These are phyloP conservation scores for Paspalum notatum DNA, from an alignment of 176 grass and related monocot genomes.

Conservation along the genomic window DNA sequence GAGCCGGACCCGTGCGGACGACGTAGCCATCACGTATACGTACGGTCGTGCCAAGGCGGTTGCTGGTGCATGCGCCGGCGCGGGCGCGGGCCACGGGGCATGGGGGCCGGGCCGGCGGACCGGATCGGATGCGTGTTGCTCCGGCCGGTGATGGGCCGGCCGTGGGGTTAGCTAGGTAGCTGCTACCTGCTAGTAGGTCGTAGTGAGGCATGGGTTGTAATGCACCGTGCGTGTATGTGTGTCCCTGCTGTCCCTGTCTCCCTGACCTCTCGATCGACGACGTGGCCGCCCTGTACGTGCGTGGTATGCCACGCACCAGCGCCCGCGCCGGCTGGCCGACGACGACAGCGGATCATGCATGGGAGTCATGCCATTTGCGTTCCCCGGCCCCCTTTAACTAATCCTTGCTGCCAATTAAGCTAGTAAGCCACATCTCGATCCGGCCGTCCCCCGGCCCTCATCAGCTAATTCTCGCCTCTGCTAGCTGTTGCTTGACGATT, in stretches of 20 bases:
- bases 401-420: not conserved
- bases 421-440: not conserved
- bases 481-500: not conserved
- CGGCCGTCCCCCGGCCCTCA: too few species aligned
- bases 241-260: not conserved
- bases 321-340: not conserved
- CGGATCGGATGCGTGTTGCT: not conserved
- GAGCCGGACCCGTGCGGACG: too few species aligned
- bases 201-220: constrained; percentile 44
- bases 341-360: constrained; percentile 46
- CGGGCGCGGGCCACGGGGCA: not conserved
- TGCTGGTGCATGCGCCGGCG: not conserved
- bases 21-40: not conserved
- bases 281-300: not conserved
- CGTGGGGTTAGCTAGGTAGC: not conserved
- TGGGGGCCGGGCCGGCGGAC: not conserved
- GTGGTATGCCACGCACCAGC: not conserved
- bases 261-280: not conserved
- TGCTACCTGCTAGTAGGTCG: not conserved
- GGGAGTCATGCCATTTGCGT: constrained; percentile 28
- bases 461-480: not conserved
- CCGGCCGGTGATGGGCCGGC: not conserved
- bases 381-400: not conserved
- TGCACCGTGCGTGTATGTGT: not conserved
- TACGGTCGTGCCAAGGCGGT: not conserved